Percentiles rank a stretch among this genome's conserved stretches.
Evolutionary conservation across 345 rosid species (phyloP).

Genomic region (Anastatica hierochuntica): DNA sequence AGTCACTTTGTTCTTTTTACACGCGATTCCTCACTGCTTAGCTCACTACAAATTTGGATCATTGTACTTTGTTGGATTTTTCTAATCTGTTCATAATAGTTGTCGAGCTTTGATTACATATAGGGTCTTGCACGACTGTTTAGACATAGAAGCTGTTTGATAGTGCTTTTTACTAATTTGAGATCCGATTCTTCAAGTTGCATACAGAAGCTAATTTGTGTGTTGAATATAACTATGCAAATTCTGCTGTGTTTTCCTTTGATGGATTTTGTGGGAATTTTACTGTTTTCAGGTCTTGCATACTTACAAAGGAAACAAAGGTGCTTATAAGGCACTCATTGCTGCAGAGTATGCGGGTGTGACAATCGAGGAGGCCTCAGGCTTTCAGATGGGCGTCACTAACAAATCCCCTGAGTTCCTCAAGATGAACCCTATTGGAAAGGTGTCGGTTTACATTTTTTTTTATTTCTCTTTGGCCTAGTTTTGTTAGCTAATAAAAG

Average conservation of each 20-base stretch:
- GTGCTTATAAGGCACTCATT: constrained; percentile 63
- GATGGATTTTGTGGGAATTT: not conserved
- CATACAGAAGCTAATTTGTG: not conserved
- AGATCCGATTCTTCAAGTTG: too few relatives aligned
- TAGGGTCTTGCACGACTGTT: too few relatives aligned
- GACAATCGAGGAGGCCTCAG: constrained; percentile 37
- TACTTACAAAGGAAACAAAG: constrained; percentile 50
- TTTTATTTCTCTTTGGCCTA: not conserved
- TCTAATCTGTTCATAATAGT: too few relatives aligned
- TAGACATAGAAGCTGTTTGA: too few relatives aligned
- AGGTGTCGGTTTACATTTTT: constrained; percentile 34
- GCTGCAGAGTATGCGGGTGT: constrained; percentile 85
- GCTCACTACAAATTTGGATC: too few relatives aligned
- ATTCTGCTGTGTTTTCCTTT: not conserved
- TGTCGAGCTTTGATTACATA: too few relatives aligned
- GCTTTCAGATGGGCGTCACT: constrained; percentile 79
- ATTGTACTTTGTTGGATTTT: not conserved
- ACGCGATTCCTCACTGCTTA: too few relatives aligned
- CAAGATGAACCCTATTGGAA: constrained; percentile 92
- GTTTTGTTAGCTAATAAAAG: not conserved
- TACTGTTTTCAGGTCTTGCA: constrained; percentile 47
- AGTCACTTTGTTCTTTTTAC: not conserved
- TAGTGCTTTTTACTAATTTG: not conserved
- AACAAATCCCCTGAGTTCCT: constrained; percentile 83
- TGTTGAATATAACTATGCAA: not conserved